These are phyloP conservation scores for Cryptococcus sp. DNA, from an alignment of 1,284 basidiomycete species.

Conservation along the genomic window DNA sequence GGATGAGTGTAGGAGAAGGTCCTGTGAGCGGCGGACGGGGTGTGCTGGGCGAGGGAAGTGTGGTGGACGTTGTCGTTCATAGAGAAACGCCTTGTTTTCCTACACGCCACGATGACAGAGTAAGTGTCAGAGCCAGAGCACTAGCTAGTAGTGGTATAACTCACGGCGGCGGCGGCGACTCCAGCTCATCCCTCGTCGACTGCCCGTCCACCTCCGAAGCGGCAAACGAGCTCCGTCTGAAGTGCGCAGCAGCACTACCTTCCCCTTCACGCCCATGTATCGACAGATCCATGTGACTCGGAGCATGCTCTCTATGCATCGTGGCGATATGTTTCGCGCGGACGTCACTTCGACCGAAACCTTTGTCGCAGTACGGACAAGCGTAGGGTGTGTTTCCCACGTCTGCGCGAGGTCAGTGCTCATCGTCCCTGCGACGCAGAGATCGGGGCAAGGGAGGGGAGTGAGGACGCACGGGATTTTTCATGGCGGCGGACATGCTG, in stretches of 20 bases:
- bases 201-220: background rate
- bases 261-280: background rate
- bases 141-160: background rate
- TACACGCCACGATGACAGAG: background rate
- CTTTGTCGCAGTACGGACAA: conserved; percentile 36
- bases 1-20: too few relatives aligned
- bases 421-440: background rate
- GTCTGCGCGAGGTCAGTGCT: conserved; percentile 21
- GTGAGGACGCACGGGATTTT: conserved; percentile 30
- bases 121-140: too few relatives aligned
- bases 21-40: too few relatives aligned
- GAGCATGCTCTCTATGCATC: conserved; percentile 24
- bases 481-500: conserved; percentile 41
- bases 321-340: conserved; percentile 37
- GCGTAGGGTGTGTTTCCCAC: conserved; percentile 35
- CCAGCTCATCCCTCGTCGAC: background rate
- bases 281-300: background rate
- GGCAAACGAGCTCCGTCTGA: background rate
- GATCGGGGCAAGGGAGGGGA: background rate
- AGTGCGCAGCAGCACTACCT: background rate
- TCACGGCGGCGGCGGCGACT: conserved; percentile 10
- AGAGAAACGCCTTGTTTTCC: conserved; percentile 7
- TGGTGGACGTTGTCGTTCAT: conserved; percentile 1
- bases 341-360: conserved; percentile 39
- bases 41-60: too few relatives aligned